Percentiles rank a stretch among this genome's conserved stretches.
These are phyloP conservation scores for Pichia sp. DNA, from an alignment of 1,139 yeast genomes.

Conservation along the genomic window DNA sequence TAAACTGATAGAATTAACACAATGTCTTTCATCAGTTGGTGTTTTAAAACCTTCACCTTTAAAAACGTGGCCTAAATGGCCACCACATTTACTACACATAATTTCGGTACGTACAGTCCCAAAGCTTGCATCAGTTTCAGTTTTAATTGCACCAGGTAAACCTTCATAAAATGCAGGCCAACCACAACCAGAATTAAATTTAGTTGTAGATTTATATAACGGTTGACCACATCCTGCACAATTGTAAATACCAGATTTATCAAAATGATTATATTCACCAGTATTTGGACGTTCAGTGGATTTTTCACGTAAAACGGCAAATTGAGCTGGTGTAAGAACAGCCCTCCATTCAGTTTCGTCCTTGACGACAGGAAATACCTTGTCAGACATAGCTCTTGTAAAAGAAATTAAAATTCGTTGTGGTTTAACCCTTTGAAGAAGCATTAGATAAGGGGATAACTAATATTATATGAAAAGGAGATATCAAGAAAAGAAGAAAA, in stretches of 20 bases:
- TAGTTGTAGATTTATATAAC: conserved; percentile 69
- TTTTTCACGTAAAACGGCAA: conserved; percentile 66
- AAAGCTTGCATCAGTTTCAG: conserved; percentile 50
- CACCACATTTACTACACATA: conserved; percentile 83
- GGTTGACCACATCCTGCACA: conserved; percentile 88
- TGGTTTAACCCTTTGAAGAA: too few relatives aligned
- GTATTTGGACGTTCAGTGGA: conserved; percentile 83
- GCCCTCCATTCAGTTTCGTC: conserved; percentile 75
- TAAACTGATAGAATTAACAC: conserved; percentile 83
- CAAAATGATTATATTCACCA: conserved; percentile 59
- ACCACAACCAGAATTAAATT: conserved; percentile 89
- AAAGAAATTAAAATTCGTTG: too few relatives aligned
- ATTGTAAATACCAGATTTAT: conserved; percentile 53
- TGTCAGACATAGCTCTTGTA: not conserved
- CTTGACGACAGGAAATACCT: not conserved
- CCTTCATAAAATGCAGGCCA: conserved; percentile 98
- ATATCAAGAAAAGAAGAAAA: too few relatives aligned
- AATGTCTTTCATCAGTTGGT: conserved; percentile 91
- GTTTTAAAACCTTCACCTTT: conserved; percentile 88
- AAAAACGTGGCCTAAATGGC: conserved; percentile 92
- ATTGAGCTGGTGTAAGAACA: conserved; percentile 67
- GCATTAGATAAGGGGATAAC: too few relatives aligned
- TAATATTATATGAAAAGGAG: too few relatives aligned
- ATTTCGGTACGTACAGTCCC: conserved; percentile 88
- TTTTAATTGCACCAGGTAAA: conserved; percentile 67